Conservation (phyloP, 2,329 filamentous ascomycete species). For the Blastomyces gilchristii region DNA sequence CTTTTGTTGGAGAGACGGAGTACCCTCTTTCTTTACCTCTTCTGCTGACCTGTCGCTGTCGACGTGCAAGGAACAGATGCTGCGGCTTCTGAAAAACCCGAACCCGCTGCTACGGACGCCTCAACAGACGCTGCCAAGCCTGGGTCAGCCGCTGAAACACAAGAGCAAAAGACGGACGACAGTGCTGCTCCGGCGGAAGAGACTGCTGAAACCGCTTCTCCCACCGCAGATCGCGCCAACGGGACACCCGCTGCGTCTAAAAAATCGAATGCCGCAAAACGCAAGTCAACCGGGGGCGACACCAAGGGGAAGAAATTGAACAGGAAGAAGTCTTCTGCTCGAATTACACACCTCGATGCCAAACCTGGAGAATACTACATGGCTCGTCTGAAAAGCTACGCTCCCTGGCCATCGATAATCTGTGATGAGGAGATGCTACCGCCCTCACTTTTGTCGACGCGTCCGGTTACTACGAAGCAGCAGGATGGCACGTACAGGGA, state of each 20-base stretch:
- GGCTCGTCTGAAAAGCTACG: slow-evolving; percentile 87
- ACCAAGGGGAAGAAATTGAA: slow-evolving; percentile 70
- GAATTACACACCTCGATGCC: slow-evolving; percentile 63
- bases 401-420: slow-evolving; percentile 88
- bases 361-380: slow-evolving; percentile 87
- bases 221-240: slow-evolving; percentile 30
- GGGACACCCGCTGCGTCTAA: slow-evolving; percentile 41
- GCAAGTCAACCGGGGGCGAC: slow-evolving; percentile 63
- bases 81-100: slow-evolving; percentile 22
- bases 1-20: neutral
- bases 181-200: slow-evolving; percentile 16
- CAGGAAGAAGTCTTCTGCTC: slow-evolving; percentile 70
- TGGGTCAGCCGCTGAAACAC: neutral
- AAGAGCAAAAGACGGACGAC: slow-evolving; percentile 17
- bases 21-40: neutral
- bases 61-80: slow-evolving; percentile 11
- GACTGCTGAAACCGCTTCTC: slow-evolving; percentile 19
- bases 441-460: slow-evolving; percentile 59
- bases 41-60: slow-evolving; percentile 5
- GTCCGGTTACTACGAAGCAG: slow-evolving; percentile 74
- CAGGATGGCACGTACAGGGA: slow-evolving; percentile 78
- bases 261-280: slow-evolving; percentile 45
- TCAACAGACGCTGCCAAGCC: slow-evolving; percentile 22
- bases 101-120: slow-evolving; percentile 6
- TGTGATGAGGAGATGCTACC: slow-evolving; percentile 94